Evolutionary conservation across 768 basidiomycete genomes (phyloP), one percentile per base, ranked within the genome.

Genomic region (Tylopilus subfusipes): DNA sequence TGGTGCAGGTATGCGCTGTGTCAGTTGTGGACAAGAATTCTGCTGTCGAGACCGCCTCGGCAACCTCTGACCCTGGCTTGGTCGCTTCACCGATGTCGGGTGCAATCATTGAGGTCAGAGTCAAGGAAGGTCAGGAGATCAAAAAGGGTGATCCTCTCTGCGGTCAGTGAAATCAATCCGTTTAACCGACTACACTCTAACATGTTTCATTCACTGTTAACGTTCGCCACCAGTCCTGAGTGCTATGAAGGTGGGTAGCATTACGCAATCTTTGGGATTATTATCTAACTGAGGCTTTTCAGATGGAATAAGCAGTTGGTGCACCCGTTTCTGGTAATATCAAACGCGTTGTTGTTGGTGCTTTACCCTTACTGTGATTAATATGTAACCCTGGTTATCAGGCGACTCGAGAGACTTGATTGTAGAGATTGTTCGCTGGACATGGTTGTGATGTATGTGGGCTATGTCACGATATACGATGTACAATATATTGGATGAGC

Each of bases 261-360:
- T 48, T 42, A 42, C 40, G n/a, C 43, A 18, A 12, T n/a, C 29
- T 14, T 47, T 38, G 33, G 38, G 36, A 49, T 46, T 50, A 30
- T 36, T 16, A 45, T 36, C 62, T 65, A 54, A 68, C 12, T 34
- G 52, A 42, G 27, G 52, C 59, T 64, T 58, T 63, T 62, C 65
- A 95, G 93, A 98, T 98, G 96, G 96, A 99, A 76, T 93, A 91
- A 57, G 86, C 91, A 58, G 93, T 98, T 42, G 96, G 93, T 27
- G 90, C 94, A 27, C 95, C 97, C 22, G 96, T 98, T 42, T 94
- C 94, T 48, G 97, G 97, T 42, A 93, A 94, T 71, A 81, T 98
- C 75, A 94, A 93, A 76, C 88, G 96, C 39, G 91, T 99, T 27
- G 82, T 86, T 48, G 93, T 98, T 48, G 83, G 85, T 58, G 90